Evolutionary conservation across 2,329 filamentous ascomycete genomes (phyloP), one percentile per base, ranked within the genome.

Genomic region (Epichloe gansuensis): DNA sequence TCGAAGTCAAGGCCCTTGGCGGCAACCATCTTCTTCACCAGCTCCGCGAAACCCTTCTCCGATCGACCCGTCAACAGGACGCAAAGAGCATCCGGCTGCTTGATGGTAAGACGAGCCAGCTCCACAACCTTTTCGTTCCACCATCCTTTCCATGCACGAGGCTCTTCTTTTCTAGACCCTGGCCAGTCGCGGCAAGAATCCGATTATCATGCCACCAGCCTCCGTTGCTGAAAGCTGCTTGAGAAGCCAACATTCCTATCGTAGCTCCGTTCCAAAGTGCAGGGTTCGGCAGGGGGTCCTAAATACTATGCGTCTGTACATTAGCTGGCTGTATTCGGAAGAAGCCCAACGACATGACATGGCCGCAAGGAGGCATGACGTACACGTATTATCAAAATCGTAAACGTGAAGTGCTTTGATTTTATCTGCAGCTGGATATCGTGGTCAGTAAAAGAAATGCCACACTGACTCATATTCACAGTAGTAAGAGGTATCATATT

Each of bases 171-270:
- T 88, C 88, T 5, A 85, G 66, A 15, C 93, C 93, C 53, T 89
- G 79, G 50, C 93, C 93, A 1, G 90, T 95, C 2, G 91, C 84
- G 11, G 85, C 82, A 25, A 98, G 81, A 56, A 98, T 91, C 57
- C 81, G 82, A 44, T 82, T 80, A 64, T 97, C 91, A 69, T 98
- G 93, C 93, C 93, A 98, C 93, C 93, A 98, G 57, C 91, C 90
- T 58, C 91, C 91, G 59, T 85, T 86, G 56, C 82, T 73, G 60
- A 97, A 88, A 50, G 80, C 76, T 58, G 94, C 86, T 58, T 86
- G 83, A 46, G 77, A 83, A 55, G 86, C 82, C 11, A 98, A 75
- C 55, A 83, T 77, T 47, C 89, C 88, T 48, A 95, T 81, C 0
- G 89, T 91, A 35, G 77, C 74, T 1, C 80, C 80, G 59, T 85